Base-by-base conservation (phyloP, 164 flowering plant genomes). In the Nymphaea colorata region DNA sequence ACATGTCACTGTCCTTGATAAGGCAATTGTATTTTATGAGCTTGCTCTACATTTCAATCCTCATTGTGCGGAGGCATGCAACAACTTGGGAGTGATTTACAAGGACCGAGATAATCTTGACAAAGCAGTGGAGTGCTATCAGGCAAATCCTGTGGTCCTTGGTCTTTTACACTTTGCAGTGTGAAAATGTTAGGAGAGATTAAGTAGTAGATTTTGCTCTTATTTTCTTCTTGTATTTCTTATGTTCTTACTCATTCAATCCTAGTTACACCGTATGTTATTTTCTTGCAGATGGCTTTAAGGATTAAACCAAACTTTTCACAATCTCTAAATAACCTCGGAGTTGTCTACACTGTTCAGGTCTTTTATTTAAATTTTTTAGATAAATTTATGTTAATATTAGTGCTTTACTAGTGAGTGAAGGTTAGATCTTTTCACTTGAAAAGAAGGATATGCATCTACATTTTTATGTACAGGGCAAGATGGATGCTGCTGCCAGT, bases 291-390 rank as follows among this genome's bases (percentile, higher is more conserved):
- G 99, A 61, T 84, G 86, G 99, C 99, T 62, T 78, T 95, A 70
- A 82, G 94, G 62, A 92, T 95, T 74, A 95, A 95, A 75, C 93
- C 98, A 57, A 87, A 86, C 83, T 95, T 95, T 74, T 92, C 98
- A 5, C 99, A 95, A 79, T 95, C 98, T 2, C 77, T 95, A 71
- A 95, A 95, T 81, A 95, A 95, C 79, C 97, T 95, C 74, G 98
- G 99, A 75, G 98, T 95, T 72, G 98, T 95, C 55, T 95, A 86
- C 85, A 95, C 99, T 67, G 98, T 95, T 71, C 98, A 95, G 99
- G 99, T 95, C 68, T 68, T 63, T 71, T 59, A 45, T 66, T 17
- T 10, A 16, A 12, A 61, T 7, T 61, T 47, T 61, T 47, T 67
- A 7, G 57, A 4, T 15, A 51, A 51, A 51, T 10, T 51, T 51